phyloP scores from a whole-genome alignment of 1,284 basidiomycete genomes.

The Takashimella koratensis region DNA sequence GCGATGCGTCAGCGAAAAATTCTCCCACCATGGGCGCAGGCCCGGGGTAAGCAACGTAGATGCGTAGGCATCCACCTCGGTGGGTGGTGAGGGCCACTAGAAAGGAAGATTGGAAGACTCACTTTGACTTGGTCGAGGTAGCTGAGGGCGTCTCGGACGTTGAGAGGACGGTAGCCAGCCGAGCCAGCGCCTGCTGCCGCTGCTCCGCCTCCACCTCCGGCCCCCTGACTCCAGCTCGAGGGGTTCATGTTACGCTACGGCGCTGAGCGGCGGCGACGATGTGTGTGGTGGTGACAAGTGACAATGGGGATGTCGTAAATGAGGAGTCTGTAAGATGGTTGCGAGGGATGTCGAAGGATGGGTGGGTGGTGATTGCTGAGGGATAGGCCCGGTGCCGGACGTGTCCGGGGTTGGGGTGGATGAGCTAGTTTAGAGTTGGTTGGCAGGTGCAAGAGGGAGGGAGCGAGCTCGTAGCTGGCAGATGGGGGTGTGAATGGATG shows the following conservation, averaged over 20 bases:
- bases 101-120: slow-evolving; percentile 18
- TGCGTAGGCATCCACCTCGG: no score
- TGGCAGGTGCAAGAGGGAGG: no score
- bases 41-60: no score
- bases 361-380: neutral
- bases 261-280: no score
- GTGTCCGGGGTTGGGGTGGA: no score
- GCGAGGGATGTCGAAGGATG: neutral
- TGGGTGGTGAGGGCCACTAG: neutral
- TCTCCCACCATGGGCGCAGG: no score
- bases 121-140: slow-evolving; percentile 95
- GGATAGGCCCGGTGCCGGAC: neutral
- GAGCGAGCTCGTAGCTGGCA: no score
- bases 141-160: slow-evolving; percentile 77
- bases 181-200: neutral
- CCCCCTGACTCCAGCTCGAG: neutral
- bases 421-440: no score
- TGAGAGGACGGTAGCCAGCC: slow-evolving; percentile 43
- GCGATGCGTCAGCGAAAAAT: no score
- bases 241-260: neutral
- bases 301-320: no score
- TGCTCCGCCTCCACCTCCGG: neutral
- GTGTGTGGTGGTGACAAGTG: no score
- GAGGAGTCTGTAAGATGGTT: neutral
- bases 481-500: no score